phyloP scores from a whole-genome alignment of 306 rosid genomes.

The Inga laurina region DNA sequence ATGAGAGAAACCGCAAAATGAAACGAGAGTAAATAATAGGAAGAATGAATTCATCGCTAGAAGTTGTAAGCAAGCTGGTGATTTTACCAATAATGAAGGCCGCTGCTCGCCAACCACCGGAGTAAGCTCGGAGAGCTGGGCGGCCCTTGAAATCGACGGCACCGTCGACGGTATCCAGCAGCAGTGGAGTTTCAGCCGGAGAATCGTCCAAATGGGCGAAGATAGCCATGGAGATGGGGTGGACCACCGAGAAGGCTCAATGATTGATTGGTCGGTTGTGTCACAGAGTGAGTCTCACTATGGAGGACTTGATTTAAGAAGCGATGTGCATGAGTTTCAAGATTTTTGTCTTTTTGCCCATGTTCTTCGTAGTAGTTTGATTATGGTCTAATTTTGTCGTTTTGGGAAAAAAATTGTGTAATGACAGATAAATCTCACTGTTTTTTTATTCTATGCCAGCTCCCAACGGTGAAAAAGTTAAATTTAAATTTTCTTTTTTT shows the following conservation, averaged over 20 bases:
- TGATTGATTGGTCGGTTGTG: not conserved
- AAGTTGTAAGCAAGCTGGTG: not conserved
- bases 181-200: slow-evolving; percentile 34
- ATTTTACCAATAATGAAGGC: slow-evolving; percentile 44
- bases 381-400: too few relatives aligned
- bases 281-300: not conserved
- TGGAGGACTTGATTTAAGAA: not conserved
- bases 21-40: not conserved
- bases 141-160: slow-evolving; percentile 49
- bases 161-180: slow-evolving; percentile 38
- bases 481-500: too few relatives aligned
- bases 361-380: too few relatives aligned
- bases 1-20: not conserved
- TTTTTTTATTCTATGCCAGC: too few relatives aligned
- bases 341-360: not conserved
- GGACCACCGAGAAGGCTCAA: not conserved
- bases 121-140: slow-evolving; percentile 32
- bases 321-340: not conserved
- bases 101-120: slow-evolving; percentile 63
- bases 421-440: too few relatives aligned
- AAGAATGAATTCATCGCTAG: not conserved
- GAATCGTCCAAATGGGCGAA: not conserved
- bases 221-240: slow-evolving; percentile 22
- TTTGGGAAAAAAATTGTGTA: too few relatives aligned
- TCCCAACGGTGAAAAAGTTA: too few relatives aligned